phyloP scores from a whole-genome alignment of 345 rosid species.

The Mangifera indica region DNA sequence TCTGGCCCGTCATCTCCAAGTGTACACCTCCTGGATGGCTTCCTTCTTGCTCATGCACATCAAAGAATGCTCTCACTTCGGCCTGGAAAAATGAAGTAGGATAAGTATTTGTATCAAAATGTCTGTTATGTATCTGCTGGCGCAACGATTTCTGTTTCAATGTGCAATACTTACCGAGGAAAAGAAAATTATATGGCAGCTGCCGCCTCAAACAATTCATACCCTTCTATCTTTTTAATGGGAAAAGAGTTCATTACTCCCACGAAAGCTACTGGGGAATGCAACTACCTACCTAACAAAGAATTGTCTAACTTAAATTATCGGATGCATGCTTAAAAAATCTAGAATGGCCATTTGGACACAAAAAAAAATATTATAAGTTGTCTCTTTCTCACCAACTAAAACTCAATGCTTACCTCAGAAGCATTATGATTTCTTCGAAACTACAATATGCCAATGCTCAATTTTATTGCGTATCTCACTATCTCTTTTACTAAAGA shows the following conservation, averaged over 20 bases:
- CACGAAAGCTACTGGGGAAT: constrained; percentile 4
- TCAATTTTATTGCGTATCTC: not conserved
- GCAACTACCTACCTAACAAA: constrained; percentile 32
- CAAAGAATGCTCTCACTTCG: constrained; percentile 68
- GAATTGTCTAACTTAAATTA: constrained; percentile 17
- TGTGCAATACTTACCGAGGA: not conserved
- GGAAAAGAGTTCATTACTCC: not conserved
- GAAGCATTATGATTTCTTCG: not conserved
- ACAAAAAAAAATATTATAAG: not conserved
- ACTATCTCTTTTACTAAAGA: not conserved
- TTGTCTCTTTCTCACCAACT: constrained; percentile 30
- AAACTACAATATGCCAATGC: not conserved
- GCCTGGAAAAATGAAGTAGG: constrained; percentile 34
- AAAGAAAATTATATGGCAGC: not conserved
- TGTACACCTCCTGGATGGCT: constrained; percentile 74
- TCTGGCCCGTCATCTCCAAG: constrained; percentile 71
- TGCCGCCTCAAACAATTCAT: not conserved
- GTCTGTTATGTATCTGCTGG: too few relatives aligned
- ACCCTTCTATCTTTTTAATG: not conserved
- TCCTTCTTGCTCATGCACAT: constrained; percentile 74
- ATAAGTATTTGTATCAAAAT: not conserved
- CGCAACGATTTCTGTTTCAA: not conserved
- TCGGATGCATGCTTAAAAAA: constrained; percentile 9
- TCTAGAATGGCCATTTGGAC: not conserved
- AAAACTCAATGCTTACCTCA: not conserved